These are phyloP conservation scores for Penicillium pulvis DNA, from an alignment of 495 filamentous ascomycete species.

Conservation along the genomic window DNA sequence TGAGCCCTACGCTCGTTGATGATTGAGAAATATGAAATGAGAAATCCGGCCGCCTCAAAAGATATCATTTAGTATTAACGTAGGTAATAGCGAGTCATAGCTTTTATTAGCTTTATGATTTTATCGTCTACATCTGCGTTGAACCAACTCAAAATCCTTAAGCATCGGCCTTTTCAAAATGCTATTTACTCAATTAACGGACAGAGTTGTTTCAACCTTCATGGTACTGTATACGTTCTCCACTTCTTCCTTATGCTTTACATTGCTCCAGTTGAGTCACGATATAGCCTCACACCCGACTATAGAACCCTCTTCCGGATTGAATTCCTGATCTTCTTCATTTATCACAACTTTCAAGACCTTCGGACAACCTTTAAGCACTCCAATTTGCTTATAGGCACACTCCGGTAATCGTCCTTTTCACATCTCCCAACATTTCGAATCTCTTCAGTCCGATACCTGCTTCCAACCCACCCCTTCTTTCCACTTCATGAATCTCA, in stretches of 20 bases:
- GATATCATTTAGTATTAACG: background rate
- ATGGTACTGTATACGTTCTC: too few species aligned
- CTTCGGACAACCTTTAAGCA: background rate
- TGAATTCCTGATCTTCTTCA: background rate
- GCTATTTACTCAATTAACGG: too few species aligned
- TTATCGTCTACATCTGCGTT: background rate
- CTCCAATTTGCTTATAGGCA: background rate
- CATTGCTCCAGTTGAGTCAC: background rate
- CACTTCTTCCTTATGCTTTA: too few species aligned
- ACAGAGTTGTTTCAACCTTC: too few species aligned
- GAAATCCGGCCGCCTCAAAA: conserved; percentile 50
- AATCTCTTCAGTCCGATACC: background rate
- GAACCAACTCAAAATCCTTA: too few species aligned
- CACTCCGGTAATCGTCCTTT: background rate
- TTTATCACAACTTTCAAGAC: background rate
- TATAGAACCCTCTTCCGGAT: background rate
- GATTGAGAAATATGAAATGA: conserved; percentile 42
- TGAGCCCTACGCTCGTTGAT: conserved; percentile 15
- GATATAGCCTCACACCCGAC: background rate
- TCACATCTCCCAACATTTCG: background rate
- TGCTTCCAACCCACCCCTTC: background rate
- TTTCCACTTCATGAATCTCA: too few species aligned
- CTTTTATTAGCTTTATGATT: background rate
- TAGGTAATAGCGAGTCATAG: background rate
- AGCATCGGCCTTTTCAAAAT: too few species aligned